phyloP scores from a whole-genome alignment of 2,329 filamentous ascomycete genomes.

The Thelonectria rubi region DNA sequence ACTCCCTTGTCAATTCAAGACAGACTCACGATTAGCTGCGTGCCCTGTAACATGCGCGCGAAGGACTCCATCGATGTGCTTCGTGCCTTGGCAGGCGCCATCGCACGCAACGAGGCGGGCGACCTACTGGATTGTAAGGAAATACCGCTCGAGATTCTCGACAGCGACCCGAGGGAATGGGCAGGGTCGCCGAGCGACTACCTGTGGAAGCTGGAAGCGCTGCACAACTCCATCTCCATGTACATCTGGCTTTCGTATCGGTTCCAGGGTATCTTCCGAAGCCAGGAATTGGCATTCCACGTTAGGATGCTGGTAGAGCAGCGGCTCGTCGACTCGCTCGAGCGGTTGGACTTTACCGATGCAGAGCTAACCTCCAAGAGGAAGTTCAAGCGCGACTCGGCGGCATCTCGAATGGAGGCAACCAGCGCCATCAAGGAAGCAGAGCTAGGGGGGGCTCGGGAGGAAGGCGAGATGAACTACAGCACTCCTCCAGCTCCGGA shows the following conservation, averaged over 20 bases:
- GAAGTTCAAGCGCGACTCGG: conserved; percentile 34
- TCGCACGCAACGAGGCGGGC: conserved; percentile 73
- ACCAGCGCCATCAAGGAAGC: conserved; percentile 29
- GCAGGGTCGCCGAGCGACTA: conserved; percentile 59
- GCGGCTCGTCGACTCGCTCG: conserved; percentile 64
- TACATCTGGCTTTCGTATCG: conserved; percentile 96
- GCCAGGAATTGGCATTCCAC: conserved; percentile 79
- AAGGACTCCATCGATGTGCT: conserved; percentile 59
- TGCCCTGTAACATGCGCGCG: conserved; percentile 71
- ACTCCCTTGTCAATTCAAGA: conserved; percentile 73
- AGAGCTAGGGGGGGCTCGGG: conserved; percentile 27
- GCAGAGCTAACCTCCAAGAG: conserved; percentile 44
- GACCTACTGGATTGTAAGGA: conserved; percentile 75
- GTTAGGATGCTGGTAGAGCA: conserved; percentile 81
- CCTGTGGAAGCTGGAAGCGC: conserved; percentile 73
- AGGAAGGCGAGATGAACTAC: conserved; percentile 25
- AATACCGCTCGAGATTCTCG: conserved; percentile 78
- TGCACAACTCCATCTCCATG: conserved; percentile 84
- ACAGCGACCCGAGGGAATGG: conserved; percentile 61
- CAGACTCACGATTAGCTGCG: conserved; percentile 76
- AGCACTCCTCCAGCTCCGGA: conserved; percentile 17
- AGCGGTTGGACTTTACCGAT: conserved; percentile 61
- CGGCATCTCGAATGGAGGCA: conserved; percentile 24
- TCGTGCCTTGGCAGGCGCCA: conserved; percentile 71
- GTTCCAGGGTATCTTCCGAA: conserved; percentile 81